These are phyloP conservation scores for Malus asiatica DNA, from an alignment of 306 rosid species.

Conservation along the genomic window DNA sequence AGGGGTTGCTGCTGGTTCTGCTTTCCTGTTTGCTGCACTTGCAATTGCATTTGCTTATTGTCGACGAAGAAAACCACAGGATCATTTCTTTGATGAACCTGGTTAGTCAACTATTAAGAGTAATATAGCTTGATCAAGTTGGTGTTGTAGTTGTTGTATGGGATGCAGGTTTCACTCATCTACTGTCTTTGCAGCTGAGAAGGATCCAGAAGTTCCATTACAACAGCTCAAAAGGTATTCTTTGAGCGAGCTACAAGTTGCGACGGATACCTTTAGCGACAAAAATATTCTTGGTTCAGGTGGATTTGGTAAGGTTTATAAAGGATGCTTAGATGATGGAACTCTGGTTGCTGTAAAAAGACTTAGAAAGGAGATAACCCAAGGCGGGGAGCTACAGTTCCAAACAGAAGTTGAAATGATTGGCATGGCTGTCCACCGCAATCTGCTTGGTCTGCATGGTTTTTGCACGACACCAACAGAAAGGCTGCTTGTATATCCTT, in stretches of 20 bases:
- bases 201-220: constrained; percentile 86
- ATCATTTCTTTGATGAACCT: too few species aligned
- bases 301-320: constrained; percentile 94
- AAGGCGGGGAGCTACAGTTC: constrained; percentile 83
- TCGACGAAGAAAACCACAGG: too few species aligned
- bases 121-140: not conserved
- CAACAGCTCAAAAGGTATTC: constrained; percentile 85
- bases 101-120: too few species aligned
- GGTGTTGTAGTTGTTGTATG: not conserved
- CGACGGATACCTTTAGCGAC: constrained; percentile 78
- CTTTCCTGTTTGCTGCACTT: too few species aligned
- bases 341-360: constrained; percentile 85
- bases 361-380: constrained; percentile 80
- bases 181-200: not conserved
- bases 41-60: too few species aligned
- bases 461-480: constrained; percentile 99
- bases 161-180: constrained; percentile 10
- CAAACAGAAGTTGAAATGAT: constrained; percentile 95
- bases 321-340: constrained; percentile 87
- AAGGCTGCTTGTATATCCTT: constrained; percentile 91
- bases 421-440: constrained; percentile 91
- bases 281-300: constrained; percentile 75
- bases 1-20: too few species aligned
- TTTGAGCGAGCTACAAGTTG: constrained; percentile 85
- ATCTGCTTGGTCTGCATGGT: constrained; percentile 79